phyloP scores from a whole-genome alignment of 164 flowering plant genomes.

The Echeveria elegans region DNA sequence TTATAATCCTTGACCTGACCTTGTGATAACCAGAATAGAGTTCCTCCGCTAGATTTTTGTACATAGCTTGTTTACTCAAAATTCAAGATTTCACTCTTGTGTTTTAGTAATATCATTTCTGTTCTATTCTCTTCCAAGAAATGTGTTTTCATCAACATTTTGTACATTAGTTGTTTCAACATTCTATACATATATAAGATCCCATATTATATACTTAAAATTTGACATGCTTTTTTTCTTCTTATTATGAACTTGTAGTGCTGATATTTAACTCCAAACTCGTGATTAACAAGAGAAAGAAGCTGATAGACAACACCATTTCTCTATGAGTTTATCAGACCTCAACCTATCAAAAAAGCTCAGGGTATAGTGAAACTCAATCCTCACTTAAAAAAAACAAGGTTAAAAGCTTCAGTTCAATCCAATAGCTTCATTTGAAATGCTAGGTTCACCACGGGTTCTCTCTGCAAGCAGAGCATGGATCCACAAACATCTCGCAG shows the following conservation, averaged over 20 bases:
- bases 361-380: conserved; percentile 39
- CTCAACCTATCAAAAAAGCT: conserved; percentile 15
- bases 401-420: conserved; percentile 20
- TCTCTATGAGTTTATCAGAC: conserved; percentile 60
- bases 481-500: conserved; percentile 25
- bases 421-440: conserved; percentile 24
- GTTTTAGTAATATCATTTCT: no score
- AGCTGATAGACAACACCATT: conserved; percentile 75
- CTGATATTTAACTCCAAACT: conserved; percentile 62
- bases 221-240: no score
- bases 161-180: no score
- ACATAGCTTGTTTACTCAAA: no score
- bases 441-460: conserved; percentile 34
- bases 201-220: no score
- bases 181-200: no score
- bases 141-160: no score
- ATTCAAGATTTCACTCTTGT: no score
- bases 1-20: no score
- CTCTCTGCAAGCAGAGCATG: conserved; percentile 35
- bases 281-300: conserved; percentile 35
- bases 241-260: conserved; percentile 51
- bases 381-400: not conserved
- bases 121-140: no score
- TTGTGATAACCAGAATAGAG: no score
- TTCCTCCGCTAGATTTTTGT: no score